phyloP scores from a whole-genome alignment of 805 yeast species.

The Blastobotrys peoriensis region DNA sequence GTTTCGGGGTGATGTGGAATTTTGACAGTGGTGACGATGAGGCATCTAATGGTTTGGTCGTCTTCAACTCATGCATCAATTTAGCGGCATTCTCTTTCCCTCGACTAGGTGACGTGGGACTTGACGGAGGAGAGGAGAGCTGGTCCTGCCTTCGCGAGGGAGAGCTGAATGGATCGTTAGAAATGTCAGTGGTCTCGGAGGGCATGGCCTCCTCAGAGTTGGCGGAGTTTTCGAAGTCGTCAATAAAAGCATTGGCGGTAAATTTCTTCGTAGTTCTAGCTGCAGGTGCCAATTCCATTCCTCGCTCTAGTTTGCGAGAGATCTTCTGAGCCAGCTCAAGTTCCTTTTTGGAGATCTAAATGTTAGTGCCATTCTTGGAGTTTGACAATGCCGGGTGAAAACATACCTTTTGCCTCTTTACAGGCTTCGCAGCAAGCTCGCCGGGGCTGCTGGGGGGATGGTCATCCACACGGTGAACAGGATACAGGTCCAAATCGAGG shows the following conservation, averaged over 20 bases:
- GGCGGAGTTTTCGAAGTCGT: slow-evolving; percentile 9
- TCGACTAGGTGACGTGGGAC: slow-evolving; percentile 6
- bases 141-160: not conserved
- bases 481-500: not conserved
- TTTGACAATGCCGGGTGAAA: not conserved
- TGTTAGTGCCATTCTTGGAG: not conserved
- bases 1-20: slow-evolving; percentile 8
- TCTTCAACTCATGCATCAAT: slow-evolving; percentile 1
- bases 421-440: not conserved
- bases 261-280: slow-evolving; percentile 13
- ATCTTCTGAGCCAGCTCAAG: slow-evolving; percentile 18
- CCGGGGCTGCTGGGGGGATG: not conserved
- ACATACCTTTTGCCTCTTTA: not conserved
- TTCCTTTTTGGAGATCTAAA: slow-evolving; percentile 17
- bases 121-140: slow-evolving; percentile 13
- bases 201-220: not conserved
- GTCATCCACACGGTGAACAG: not conserved
- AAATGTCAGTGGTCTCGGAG: not conserved
- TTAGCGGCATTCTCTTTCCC: not conserved
- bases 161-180: slow-evolving; percentile 1
- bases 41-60: not conserved
- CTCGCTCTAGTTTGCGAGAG: slow-evolving; percentile 19
- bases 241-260: slow-evolving; percentile 14
- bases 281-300: slow-evolving; percentile 21
- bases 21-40: not conserved